Base-by-base conservation (phyloP, 306 rosid species). In the Fragaria iinumae region DNA sequence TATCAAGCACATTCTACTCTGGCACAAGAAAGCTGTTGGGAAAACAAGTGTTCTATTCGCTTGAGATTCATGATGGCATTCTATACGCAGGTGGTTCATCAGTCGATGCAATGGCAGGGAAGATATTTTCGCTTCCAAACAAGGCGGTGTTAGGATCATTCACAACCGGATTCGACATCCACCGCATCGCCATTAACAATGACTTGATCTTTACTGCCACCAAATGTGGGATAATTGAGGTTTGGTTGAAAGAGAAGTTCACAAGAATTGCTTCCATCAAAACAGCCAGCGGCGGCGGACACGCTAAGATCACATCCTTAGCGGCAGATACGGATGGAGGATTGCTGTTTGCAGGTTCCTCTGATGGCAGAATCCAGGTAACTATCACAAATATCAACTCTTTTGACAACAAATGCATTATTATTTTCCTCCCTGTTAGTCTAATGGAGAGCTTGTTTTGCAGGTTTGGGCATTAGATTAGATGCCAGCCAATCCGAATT, bases 361-460 rank as follows among this genome's bases (percentile, higher is more conserved):
- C 97, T 11, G 95, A 90, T 57, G 96, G 96, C 69, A 94, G 87
- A 81, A 94, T 94, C 69, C 93, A 94, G 96, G 98, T 92, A 67
- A 2, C 18, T 12, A 23, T 48, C 38, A 45, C 16, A 38, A 18
- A 3, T 12, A 2, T 2, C 13, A 70, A 16, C 43, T 7, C 3
- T 49, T 2, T 6, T 6, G 41, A 41, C 10, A 8, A 41, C 10
- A 39, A 39, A 39, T 41, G 4, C 1, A 12, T 23, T 38, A 47
- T 47, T 4, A 69, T 50, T 20, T n/a, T 17, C 50, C 27, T 49
- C 52, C 57, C 10, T 17, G 39, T 52, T 39, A 5, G 17, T 38
- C 14, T 8, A 12, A 55, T 20, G 6, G 8, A 17, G 16, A 55
- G 29, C 25, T 43, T 44, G 71, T 80, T 45, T 56, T 62, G 75